Evolutionary conservation across 139 green algal species (phyloP), one percentile per base, ranked within the genome.

Genomic region (Spirogloea muscicola): DNA sequence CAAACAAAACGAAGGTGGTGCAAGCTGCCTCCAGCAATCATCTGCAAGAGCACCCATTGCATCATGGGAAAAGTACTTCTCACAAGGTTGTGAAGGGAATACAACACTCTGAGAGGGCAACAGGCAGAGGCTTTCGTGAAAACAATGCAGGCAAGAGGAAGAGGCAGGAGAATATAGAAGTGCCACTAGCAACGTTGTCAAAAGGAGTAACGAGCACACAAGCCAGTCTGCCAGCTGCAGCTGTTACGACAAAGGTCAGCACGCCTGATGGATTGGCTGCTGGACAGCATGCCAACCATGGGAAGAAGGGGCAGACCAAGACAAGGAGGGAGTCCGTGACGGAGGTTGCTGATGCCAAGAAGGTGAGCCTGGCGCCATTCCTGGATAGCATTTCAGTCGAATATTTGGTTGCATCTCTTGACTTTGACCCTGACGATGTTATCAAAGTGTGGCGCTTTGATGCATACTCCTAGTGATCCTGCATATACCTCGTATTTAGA

Each of bases 291-390:
- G 46, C 21, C 21, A 21, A 55, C 21, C 21, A 55, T 21, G 46
- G 46, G 46, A 55, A 55, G 46, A 55, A 55, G 46, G 46, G 21
- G 46, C 21, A 55, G 46, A 55, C 21, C 46, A 13, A 65, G 57
- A n/a, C n/a, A n/a, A n/a, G n/a, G n/a, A n/a, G n/a, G n/a, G n/a
- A n/a, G n/a, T n/a, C n/a, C n/a, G n/a, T n/a, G n/a, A n/a, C n/a
- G n/a, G n/a, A n/a, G n/a, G n/a, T n/a, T n/a, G n/a, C n/a, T n/a
- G n/a, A n/a, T n/a, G n/a, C n/a, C n/a, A n/a, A n/a, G n/a, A n/a
- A n/a, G n/a, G n/a, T n/a, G n/a, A n/a, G n/a, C n/a, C n/a, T n/a
- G n/a, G n/a, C n/a, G n/a, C n/a, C n/a, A n/a, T n/a, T n/a, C n/a
- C n/a, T n/a, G n/a, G n/a, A n/a, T n/a, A n/a, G n/a, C n/a, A n/a